Evolutionary conservation across 176 grass and related monocot species (phyloP), one percentile per base, ranked within the genome.

Genomic region (Triticum dicoccoides): DNA sequence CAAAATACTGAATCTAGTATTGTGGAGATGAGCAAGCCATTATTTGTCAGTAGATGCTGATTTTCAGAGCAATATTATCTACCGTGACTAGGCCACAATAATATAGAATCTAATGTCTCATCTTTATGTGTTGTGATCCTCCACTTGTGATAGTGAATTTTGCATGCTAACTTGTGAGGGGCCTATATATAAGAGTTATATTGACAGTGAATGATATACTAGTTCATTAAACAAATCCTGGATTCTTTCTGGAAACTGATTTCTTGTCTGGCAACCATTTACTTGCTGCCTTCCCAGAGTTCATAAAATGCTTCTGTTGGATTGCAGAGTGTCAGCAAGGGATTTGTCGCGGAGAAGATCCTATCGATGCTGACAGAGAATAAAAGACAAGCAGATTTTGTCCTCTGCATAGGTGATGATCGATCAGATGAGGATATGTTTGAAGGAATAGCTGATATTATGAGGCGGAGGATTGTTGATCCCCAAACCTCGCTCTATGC

Each of bases 381-480:
- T 21, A 86, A 69, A 73, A 93, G 61, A 63, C 82, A 88, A 80
- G 86, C 91, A 65, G 80, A 93, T 83, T 93, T 93, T 56, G 83
- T 93, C 42, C 73, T 93, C 24, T 93, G 91, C 24, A 90, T 90
- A 52, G 91, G 91, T 2, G 91, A 93, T 54, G 91, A 93, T 68
- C 85, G 91, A 69, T 93, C 91, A 17, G 91, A 93, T 45, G 91
- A 93, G 86, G 91, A 93, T 81, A 90, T 93, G 91, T 90, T 93
- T 88, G 88, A 93, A 86, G 38, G 67, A 83, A 90, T 93, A 71
- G 61, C 83, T 86, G 88, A 85, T 76, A 63, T 88, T 59, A 81
- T 83, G 82, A 84, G 51, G 52, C 90, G 54, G 83, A 88, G 86
- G 61, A 72, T 88, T 42, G 86, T 93, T 49, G 82, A 87, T 75